Percentiles rank a stretch among this genome's conserved stretches.
Evolutionary conservation across 2,329 filamentous ascomycete species (phyloP).

Genomic region (Calonectria pseudoturangicola): DNA sequence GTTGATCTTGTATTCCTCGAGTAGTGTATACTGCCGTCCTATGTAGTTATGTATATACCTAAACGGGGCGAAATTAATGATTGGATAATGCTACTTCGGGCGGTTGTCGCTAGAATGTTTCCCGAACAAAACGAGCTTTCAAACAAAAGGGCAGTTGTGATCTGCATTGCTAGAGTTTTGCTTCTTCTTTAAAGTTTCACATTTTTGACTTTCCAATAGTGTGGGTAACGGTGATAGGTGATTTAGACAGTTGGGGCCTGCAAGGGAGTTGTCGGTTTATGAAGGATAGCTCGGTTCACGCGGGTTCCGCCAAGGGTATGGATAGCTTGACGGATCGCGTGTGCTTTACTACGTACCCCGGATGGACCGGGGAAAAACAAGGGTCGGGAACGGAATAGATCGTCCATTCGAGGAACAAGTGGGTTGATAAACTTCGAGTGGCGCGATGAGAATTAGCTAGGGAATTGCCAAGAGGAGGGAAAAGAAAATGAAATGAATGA

Average conservation of each 20-base stretch:
- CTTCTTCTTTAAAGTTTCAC: not conserved
- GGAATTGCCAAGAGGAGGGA: not conserved
- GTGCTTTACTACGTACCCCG: not conserved
- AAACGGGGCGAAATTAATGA: not conserved
- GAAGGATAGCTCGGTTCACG: not conserved
- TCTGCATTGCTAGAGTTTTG: conserved; percentile 14
- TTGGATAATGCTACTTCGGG: not conserved
- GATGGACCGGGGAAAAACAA: not conserved
- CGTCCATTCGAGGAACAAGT: too few species aligned
- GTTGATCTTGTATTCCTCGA: not conserved
- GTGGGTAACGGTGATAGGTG: not conserved
- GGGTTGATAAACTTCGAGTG: not conserved
- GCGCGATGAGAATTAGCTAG: not conserved
- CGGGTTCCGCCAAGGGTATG: not conserved
- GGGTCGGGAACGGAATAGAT: too few species aligned
- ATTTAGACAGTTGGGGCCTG: too few species aligned
- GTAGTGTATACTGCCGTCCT: not conserved
- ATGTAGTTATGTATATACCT: not conserved
- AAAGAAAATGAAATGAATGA: not conserved
- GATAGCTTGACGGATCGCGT: not conserved
- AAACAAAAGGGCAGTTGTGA: not conserved
- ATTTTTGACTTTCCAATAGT: not conserved
- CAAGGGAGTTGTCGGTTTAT: not conserved
- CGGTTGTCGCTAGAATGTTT: not conserved
- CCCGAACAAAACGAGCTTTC: not conserved